Evolutionary conservation across 306 rosid genomes (phyloP), one percentile per base, ranked within the genome.

Genomic region (Trifolium pratense): DNA sequence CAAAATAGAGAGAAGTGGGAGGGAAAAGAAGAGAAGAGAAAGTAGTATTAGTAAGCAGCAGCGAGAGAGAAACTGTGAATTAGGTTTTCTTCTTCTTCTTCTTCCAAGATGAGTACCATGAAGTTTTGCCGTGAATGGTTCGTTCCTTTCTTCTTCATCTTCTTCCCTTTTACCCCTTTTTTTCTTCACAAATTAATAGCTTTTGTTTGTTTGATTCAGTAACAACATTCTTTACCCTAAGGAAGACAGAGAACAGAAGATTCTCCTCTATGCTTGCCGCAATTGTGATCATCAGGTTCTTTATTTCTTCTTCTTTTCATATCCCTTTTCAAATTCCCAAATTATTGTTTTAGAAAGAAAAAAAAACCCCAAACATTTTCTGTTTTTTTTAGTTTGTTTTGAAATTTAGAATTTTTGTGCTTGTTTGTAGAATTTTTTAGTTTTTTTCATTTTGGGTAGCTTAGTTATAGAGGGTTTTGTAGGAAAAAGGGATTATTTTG

Each of bases 51-150:
- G 36, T 5, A 25, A 25, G 17, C 63, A 23, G 37, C 7, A 25
- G 16, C 3, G 16, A 57, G 0, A 29, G 32, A 26, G 5, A 58
- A 37, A 57, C 17, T 5, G 65, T 59, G 21, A 58, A 29, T 59
- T n/a, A 58, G 66, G 75, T 23, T 6, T 66, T 14, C 56, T 23
- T 75, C 37, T 31, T 34, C 32, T 26, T 18, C 56, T 16, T 49
- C 56, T 49, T 20, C 36, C 80, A 91, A 56, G 16, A 56, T 94
- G 99, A 90, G 96, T 86, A 81, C 97, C 78, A 91, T 94, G 99
- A 94, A 94, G 49, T 94, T 94, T 85, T 94, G 99, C 87, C 96
- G 97, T 67, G 97, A 94, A 87, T 94, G 99, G 99, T 94, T 57
- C 0, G 79, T 65, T 16, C 61, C 43, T 70, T 20, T 4, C 32